Evolutionary conservation across 2,329 filamentous ascomycete genomes (phyloP).

Genomic region (Fusarium piperis): DNA sequence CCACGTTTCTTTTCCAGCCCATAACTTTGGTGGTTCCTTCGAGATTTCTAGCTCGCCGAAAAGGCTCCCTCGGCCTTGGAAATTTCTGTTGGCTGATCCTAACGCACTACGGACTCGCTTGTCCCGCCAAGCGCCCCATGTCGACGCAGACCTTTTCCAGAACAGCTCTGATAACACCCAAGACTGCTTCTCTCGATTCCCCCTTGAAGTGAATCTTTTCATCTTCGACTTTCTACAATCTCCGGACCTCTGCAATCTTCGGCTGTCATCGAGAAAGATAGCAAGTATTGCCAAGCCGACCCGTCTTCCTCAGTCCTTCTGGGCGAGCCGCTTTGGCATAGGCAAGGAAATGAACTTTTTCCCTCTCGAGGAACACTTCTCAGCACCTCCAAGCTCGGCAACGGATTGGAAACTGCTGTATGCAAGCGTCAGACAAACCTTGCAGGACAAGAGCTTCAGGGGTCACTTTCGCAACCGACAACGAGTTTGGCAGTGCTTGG

Average conservation of each 20-base stretch:
- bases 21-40: constrained; percentile 1
- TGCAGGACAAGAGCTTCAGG: neutral
- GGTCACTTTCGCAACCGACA: neutral
- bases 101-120: neutral
- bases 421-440: neutral
- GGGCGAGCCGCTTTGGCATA: constrained; percentile 13
- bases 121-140: neutral
- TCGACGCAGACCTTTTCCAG: neutral
- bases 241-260: neutral
- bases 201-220: neutral
- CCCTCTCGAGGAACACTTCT: rapidly evolving
- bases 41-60: neutral
- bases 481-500: constrained; percentile 1
- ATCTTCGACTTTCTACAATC: neutral
- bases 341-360: constrained; percentile 13
- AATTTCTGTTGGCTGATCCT: constrained; percentile 3
- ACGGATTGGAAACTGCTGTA: constrained; percentile 4
- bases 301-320: constrained; percentile 8
- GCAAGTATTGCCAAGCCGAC: neutral
- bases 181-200: neutral
- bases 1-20: neutral
- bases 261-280: constrained; percentile 4
- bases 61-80: neutral
- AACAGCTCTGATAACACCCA: neutral
- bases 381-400: neutral